Evolutionary conservation across 1,139 yeast genomes (phyloP).

Genomic region (Kurtzmaniella quercitrusa): DNA sequence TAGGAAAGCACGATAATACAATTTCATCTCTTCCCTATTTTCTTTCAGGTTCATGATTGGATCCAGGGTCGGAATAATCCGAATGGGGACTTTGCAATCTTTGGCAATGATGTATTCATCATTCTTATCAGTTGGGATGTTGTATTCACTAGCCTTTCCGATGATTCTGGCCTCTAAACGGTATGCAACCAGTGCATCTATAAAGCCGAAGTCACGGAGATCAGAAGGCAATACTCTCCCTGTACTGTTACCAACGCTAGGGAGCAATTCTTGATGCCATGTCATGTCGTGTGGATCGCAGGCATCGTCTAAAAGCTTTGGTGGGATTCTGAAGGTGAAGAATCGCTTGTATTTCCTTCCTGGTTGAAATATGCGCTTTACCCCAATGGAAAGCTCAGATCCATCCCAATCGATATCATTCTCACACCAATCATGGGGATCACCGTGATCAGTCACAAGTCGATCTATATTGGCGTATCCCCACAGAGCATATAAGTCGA

Average conservation of each 20-base stretch:
- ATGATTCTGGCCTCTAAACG: conserved; percentile 41
- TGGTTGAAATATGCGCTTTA: conserved; percentile 36
- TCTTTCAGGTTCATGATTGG: conserved; percentile 17
- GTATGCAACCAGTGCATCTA: conserved; percentile 36
- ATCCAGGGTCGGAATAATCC: conserved; percentile 32
- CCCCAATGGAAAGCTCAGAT: conserved; percentile 33
- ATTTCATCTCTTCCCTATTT: conserved; percentile 19
- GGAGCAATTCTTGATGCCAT: conserved; percentile 35
- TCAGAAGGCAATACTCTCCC: conserved; percentile 11
- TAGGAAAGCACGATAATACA: conserved; percentile 36
- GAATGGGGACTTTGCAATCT: conserved; percentile 28
- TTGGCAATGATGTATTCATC: conserved; percentile 39
- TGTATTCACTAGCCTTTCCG: conserved; percentile 38
- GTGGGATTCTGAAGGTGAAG: conserved; percentile 41
- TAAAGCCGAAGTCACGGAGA: conserved; percentile 32
- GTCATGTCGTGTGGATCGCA: conserved; percentile 35
- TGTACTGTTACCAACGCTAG: conserved; percentile 29
- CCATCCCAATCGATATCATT: conserved; percentile 43
- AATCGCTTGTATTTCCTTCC: conserved; percentile 37
- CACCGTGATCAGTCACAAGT: conserved; percentile 41
- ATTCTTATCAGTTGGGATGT: conserved; percentile 9
- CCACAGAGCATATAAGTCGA: conserved; percentile 46
- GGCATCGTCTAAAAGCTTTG: conserved; percentile 37
- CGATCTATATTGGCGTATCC: conserved; percentile 44
- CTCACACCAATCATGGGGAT: conserved; percentile 48